Evolutionary conservation across 148 eudicot genomes (phyloP), one percentile per base, ranked within the genome.

Genomic region (Rhododendron ovatum): DNA sequence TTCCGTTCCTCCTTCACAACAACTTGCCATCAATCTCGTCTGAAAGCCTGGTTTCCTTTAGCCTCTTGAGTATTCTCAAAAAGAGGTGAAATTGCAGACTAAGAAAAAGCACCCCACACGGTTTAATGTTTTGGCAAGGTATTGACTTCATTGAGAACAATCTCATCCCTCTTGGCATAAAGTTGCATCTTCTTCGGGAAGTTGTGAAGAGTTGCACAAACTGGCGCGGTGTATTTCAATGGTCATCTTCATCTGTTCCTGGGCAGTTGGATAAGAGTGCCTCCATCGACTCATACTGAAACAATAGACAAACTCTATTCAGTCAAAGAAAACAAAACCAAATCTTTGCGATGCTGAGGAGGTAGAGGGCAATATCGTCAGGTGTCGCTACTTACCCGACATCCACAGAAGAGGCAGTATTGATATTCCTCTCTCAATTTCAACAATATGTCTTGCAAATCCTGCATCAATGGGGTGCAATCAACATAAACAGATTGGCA

Each of bases 401-500:
- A 96, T 83, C 99, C 99, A 84, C 99, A 95, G 87, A 96, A 96
- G 87, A 96, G 99, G 89, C 99, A 96, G 89, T 96, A 96, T 39
- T 63, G 86, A 88, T 91, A 92, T 83, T 94, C 98, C 73, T 94
- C 95, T 91, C 99, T 91, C 81, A 96, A 93, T 88, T 90, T 93
- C 93, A 88, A 78, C 91, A 95, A 89, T 84, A 95, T 86, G 71
- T 87, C 92, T 12, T 85, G 88, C 93, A 96, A 88, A 91, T 96
- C 98, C 98, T 96, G 98, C 91, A 91, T 83, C 61, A 86, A 30
- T 61, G 80, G n/a, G 22, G 43, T 86, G 81, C 82, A 47, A 53
- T 67, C 7, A 79, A 80, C 81, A 88, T 80, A 39, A 14, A 28
- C 77, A 26, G 69, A 75, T 2, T 35, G 39, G 41, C 24, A 14